Base-by-base conservation (phyloP, 768 basidiomycete genomes). In the Lentinula guzmanii region DNA sequence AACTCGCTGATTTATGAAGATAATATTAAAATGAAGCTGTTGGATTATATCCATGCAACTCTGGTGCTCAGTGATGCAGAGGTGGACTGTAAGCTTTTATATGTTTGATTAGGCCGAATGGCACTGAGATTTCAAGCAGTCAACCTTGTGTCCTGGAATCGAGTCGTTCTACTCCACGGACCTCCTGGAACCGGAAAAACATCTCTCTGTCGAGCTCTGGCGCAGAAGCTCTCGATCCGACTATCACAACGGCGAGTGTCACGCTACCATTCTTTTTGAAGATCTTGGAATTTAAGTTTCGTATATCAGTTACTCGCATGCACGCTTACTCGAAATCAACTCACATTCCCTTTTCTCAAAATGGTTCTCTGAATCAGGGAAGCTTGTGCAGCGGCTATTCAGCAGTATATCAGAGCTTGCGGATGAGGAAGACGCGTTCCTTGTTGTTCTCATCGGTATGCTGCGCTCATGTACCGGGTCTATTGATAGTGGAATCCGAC, bases 301-400 rank as follows among this genome's bases (percentile, higher is more conserved):
- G 46, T 51, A 56, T 65, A 34, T 16, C 18, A 96, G 95, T 31
- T 99, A 97, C 70, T 78, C 89, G 0, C 83, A 91, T 72, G 84
- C 93, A 39, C 90, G 93, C 51, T 78, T 99, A 10, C 82, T 99
- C 50, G 97, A 99, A 72, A 97, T 99, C 69, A 98, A 98, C 70
- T 95, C 97, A 0, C 97, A 98, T 74, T 98, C 95, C 1, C 81
- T 99, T 15, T 98, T 99, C 72, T 95, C 93, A 15, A 91, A 95
- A 67, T 99, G 97, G 96, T 99, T 98, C 75, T 98, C 95, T 0
- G 97, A 99, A 71, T 97, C 95, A 0, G 97, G 97, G 15, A 99
- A 99, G 72, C 85, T 99, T 33, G 97, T 99, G 1, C 96, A 98
- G 69, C 85, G 90, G 52, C 78, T 99, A 16, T 99, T 98, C 70